Percentiles rank a stretch among this genome's conserved stretches.
phyloP scores from a whole-genome alignment of 2,329 filamentous ascomycete species.

The Colletotrichum australisinense region DNA sequence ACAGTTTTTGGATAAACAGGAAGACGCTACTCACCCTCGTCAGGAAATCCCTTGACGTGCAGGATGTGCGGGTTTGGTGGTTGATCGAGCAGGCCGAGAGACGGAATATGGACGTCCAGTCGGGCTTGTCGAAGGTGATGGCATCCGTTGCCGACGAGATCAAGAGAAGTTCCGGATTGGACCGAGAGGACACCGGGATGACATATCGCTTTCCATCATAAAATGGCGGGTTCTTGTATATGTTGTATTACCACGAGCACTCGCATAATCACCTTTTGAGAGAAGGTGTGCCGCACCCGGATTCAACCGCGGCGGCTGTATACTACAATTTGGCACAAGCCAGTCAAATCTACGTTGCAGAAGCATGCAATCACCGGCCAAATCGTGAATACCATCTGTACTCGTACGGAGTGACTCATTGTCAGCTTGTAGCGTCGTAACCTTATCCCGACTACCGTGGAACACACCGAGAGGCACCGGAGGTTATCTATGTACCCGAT shows the following conservation, averaged over 20 bases:
- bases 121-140: slow-evolving; percentile 33
- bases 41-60: slow-evolving; percentile 26
- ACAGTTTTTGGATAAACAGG: slow-evolving; percentile 19
- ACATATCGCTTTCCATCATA: slow-evolving; percentile 8
- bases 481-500: background rate
- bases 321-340: background rate
- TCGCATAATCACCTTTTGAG: background rate
- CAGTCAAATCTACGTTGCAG: background rate
- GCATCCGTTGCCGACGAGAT: slow-evolving; percentile 29
- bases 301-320: background rate
- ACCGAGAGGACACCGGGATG: background rate
- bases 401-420: background rate
- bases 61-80: slow-evolving; percentile 33
- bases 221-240: background rate
- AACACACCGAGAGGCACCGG: background rate
- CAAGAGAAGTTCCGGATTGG: slow-evolving; percentile 20
- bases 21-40: slow-evolving; percentile 28
- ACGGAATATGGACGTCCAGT: slow-evolving; percentile 30
- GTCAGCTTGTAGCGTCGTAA: background rate
- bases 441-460: background rate
- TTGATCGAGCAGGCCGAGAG: slow-evolving; percentile 33
- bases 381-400: background rate
- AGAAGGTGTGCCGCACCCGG: background rate
- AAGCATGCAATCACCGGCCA: background rate
- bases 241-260: background rate